Base-by-base conservation (phyloP, 208 protist genomes). In the Naegleria gruberi region DNA sequence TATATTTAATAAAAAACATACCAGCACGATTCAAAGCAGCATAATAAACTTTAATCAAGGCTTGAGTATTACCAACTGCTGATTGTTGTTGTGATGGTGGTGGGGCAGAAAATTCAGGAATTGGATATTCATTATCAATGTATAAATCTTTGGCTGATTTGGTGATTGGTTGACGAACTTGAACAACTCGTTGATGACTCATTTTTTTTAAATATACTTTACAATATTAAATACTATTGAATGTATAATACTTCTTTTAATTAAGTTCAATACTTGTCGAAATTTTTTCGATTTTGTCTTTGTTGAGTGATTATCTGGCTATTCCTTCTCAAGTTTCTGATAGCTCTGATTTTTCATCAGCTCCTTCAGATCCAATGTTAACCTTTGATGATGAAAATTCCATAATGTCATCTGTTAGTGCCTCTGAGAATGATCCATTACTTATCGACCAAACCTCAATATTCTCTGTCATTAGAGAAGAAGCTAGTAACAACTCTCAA, bases 41-140 rank as follows among this genome's bases (percentile, higher is more conserved):
- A 19, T 45, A 45, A 40, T 87, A 37, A 19, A 87, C 83, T 40
- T 87, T 87, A 34, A 87, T 87, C n/a, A 87, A 55, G 34, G 30
- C 65, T 77, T 77, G 30, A n/a, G 23, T 37, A 37, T 30, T 30
- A 23, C 0, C 30, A 65, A 30, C 30, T 3, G 1, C n/a, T n/a
- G n/a, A n/a, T n/a, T n/a, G n/a, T n/a, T n/a, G n/a, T n/a, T n/a
- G n/a, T n/a, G n/a, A n/a, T n/a, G n/a, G n/a, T n/a, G n/a, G n/a
- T n/a, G n/a, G n/a, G n/a, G n/a, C n/a, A 12, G 65, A 77, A 37
- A 77, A 77, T 30, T 5, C 5, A 37, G 65, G 65, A 37, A 77
- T 77, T 77, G 65, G 30, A 77, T 37, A 30, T 1, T 77, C 30
- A 8, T 19, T 0, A 77, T 77, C 65, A 77, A 77, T 77, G 65